Percentiles rank a stretch among this genome's conserved stretches.
phyloP scores from a whole-genome alignment of 352 stramenopile genomes.

The Saprolegnia parasitica region DNA sequence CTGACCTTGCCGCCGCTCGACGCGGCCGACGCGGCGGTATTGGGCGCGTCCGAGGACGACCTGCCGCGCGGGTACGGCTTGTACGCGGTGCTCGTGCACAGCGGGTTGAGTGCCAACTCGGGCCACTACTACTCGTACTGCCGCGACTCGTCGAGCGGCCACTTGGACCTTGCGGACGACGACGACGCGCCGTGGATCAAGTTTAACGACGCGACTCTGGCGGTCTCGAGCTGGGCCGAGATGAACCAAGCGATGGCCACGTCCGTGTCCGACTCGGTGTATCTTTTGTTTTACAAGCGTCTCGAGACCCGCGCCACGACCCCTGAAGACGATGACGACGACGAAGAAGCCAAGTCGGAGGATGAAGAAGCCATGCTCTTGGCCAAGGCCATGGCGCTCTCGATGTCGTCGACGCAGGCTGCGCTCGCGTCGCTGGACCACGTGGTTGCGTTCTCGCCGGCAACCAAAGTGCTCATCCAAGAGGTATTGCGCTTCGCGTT shows the following conservation, averaged over 20 bases:
- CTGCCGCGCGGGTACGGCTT: constrained; percentile 66
- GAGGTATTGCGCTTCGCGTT: constrained; percentile 10
- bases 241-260: constrained; percentile 69
- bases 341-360: constrained; percentile 34
- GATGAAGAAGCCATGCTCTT: constrained; percentile 84
- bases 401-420: constrained; percentile 61
- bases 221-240: constrained; percentile 72
- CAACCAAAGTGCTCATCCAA: neutral
- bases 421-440: neutral
- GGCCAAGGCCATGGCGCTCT: constrained; percentile 83
- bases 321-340: constrained; percentile 39
- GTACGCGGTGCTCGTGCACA: constrained; percentile 87
- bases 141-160: constrained; percentile 64
- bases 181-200: constrained; percentile 83
- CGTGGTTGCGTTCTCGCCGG: neutral
- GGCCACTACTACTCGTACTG: constrained; percentile 90
- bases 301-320: no score
- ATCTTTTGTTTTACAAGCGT: constrained; percentile 86
- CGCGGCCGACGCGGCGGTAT: constrained; percentile 47
- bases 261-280: constrained; percentile 85
- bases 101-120: constrained; percentile 82
- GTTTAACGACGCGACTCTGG: constrained; percentile 86
- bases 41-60: constrained; percentile 33
- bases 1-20: constrained; percentile 64
- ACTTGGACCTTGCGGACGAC: constrained; percentile 79